Conservation (phyloP, 441 rosid genomes). For the Gossypium davidsonii region DNA sequence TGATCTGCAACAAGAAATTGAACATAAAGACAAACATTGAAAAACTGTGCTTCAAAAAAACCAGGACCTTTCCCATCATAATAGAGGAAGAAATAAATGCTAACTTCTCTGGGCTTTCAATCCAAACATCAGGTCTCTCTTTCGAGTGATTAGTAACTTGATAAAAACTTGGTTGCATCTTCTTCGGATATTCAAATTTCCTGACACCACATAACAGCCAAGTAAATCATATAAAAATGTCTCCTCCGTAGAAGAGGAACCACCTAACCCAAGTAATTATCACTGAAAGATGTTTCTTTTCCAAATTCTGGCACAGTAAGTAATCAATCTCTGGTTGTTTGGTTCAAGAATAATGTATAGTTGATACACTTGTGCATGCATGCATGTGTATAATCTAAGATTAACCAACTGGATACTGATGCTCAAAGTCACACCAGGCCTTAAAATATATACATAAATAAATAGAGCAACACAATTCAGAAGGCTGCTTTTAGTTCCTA, state of each 20-base stretch:
- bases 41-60: slow-evolving; percentile 3
- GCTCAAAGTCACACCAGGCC: background rate
- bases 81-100: slow-evolving; percentile 23
- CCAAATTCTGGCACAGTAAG: background rate
- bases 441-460: background rate
- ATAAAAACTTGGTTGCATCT: slow-evolving; percentile 77
- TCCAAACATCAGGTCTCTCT: slow-evolving; percentile 99
- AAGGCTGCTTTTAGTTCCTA: background rate
- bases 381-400: background rate
- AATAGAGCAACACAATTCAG: background rate
- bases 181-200: slow-evolving; percentile 84
- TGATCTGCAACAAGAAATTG: slow-evolving; percentile 52
- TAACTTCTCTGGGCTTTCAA: slow-evolving; percentile 94
- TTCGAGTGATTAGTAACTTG: slow-evolving; percentile 80
- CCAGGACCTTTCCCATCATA: slow-evolving; percentile 13
- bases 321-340: background rate
- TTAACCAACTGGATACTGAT: background rate
- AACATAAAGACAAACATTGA: background rate
- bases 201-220: slow-evolving; percentile 36
- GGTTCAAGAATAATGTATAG: background rate
- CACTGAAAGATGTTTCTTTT: background rate
- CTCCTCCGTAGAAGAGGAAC: background rate
- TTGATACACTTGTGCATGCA: background rate
- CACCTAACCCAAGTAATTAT: background rate
- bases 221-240: slow-evolving; percentile 3